These are phyloP conservation scores for Phaffia tasmanica DNA, from an alignment of 768 basidiomycete species.

Conservation along the genomic window DNA sequence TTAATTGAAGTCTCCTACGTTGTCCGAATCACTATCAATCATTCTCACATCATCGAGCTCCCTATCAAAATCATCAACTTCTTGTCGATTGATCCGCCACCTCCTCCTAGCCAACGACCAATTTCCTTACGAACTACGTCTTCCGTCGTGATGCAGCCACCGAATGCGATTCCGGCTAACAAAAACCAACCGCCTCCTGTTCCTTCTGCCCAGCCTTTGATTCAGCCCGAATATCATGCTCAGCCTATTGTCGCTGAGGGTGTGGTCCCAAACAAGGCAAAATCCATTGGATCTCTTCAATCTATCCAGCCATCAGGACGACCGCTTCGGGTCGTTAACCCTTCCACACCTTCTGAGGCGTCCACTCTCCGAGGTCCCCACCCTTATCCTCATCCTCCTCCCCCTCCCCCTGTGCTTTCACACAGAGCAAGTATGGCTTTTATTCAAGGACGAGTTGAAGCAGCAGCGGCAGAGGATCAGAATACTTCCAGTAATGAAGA, in stretches of 20 bases:
- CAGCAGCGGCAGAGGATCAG: conserved; percentile 12
- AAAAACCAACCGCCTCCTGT: conserved; percentile 2
- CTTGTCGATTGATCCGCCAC: conserved; percentile 73
- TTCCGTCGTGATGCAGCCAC: not conserved
- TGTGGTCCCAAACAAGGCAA: conserved; percentile 14
- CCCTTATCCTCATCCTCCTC: no score
- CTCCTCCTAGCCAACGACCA: conserved; percentile 16
- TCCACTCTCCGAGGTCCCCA: no score
- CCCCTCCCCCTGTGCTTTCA: not conserved
- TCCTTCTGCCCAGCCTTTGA: not conserved
- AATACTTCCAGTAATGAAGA: not conserved
- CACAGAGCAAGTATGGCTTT: conserved; percentile 24
- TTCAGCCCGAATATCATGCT: not conserved
- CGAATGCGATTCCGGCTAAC: not conserved
- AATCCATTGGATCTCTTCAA: conserved; percentile 16
- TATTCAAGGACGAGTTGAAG: conserved; percentile 20
- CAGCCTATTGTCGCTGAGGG: not conserved
- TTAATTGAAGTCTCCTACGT: conserved; percentile 68
- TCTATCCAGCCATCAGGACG: not conserved
- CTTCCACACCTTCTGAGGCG: no score
- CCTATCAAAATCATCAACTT: conserved; percentile 72
- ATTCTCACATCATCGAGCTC: conserved; percentile 54
- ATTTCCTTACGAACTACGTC: not conserved
- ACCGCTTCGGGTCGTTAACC: no score
- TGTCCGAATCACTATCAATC: conserved; percentile 53